These are phyloP conservation scores for Erodium texanum DNA, from an alignment of 441 rosid species.

Conservation along the genomic window DNA sequence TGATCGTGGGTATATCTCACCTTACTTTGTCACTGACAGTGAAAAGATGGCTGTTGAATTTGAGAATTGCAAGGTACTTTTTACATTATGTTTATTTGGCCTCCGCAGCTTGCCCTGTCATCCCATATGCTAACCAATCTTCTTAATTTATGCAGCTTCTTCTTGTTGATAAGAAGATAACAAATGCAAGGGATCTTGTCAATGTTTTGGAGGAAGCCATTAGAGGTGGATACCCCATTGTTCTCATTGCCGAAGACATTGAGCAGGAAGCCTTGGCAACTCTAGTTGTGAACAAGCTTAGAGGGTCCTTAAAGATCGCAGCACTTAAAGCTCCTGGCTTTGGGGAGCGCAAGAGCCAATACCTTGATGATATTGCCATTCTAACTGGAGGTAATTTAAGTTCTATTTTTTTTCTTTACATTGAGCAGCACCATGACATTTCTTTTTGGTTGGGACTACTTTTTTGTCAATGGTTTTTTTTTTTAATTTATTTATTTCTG, in stretches of 20 bases:
- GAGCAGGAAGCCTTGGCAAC: constrained; percentile 98
- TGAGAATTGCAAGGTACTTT: constrained; percentile 82
- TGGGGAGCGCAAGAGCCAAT: constrained; percentile 92
- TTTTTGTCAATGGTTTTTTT: background rate
- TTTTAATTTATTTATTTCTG: too few relatives aligned
- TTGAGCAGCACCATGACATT: too few relatives aligned
- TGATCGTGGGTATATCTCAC: constrained; percentile 93
- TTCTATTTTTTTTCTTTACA: background rate
- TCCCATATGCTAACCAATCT: background rate
- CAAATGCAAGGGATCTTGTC: constrained; percentile 89
- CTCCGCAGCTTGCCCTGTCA: background rate
- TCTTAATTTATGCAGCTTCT: constrained; percentile 54
- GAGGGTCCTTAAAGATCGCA: constrained; percentile 89
- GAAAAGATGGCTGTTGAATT: constrained; percentile 94
- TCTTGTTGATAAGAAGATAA: constrained; percentile 88
- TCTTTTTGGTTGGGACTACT: background rate
- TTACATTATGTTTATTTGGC: background rate
- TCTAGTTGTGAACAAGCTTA: constrained; percentile 91
- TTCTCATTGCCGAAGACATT: constrained; percentile 87
- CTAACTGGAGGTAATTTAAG: constrained; percentile 59
- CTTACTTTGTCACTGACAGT: constrained; percentile 86
- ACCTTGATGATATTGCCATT: constrained; percentile 92
- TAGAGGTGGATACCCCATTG: constrained; percentile 56
- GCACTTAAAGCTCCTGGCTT: constrained; percentile 99
- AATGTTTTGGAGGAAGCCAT: constrained; percentile 80